Percentiles rank a stretch among this genome's conserved stretches.
Evolutionary conservation across 139 green algal species (phyloP).

Genomic region (Picochlorum sp.): DNA sequence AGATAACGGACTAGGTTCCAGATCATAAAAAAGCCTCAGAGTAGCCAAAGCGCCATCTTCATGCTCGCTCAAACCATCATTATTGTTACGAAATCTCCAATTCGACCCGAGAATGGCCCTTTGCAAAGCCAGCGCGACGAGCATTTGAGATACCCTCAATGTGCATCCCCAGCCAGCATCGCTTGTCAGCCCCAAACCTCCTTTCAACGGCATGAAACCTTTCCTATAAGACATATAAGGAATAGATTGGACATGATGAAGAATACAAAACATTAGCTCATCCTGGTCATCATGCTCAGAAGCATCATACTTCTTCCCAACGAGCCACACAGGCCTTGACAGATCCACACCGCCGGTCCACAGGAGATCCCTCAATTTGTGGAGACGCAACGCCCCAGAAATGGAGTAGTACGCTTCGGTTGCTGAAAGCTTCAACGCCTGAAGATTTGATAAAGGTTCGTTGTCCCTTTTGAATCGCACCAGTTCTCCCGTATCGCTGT

Average conservation of each 20-base stretch:
- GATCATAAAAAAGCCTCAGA: constrained; percentile 32
- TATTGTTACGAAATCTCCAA: constrained; percentile 18
- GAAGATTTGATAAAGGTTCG: constrained; percentile 1
- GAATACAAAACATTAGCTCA: too few relatives aligned
- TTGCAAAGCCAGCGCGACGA: constrained; percentile 62
- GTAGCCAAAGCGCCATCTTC: constrained; percentile 31
- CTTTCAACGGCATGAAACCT: constrained; percentile 12
- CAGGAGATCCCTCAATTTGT: constrained; percentile 40
- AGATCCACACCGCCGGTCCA: neutral
- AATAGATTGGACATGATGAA: constrained; percentile 20
- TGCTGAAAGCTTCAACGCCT: constrained; percentile 12
- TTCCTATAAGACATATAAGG: constrained; percentile 21
- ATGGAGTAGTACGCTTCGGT: constrained; percentile 28
- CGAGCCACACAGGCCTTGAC: constrained; percentile 5
- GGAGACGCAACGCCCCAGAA: constrained; percentile 38
- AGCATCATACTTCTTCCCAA: constrained; percentile 7
- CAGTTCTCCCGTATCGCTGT: neutral
- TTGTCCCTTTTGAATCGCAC: too few relatives aligned
- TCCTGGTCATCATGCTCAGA: neutral
- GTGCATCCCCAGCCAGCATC: constrained; percentile 94
- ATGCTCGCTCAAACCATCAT: neutral
- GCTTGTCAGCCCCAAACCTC: constrained; percentile 30
- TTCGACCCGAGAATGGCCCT: constrained; percentile 32
- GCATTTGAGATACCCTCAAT: constrained; percentile 86
- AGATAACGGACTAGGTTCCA: constrained; percentile 40